Evolutionary conservation across 106 monocot genomes (phyloP), one percentile per base, ranked within the genome.

Genomic region (Agapanthus africanus): DNA sequence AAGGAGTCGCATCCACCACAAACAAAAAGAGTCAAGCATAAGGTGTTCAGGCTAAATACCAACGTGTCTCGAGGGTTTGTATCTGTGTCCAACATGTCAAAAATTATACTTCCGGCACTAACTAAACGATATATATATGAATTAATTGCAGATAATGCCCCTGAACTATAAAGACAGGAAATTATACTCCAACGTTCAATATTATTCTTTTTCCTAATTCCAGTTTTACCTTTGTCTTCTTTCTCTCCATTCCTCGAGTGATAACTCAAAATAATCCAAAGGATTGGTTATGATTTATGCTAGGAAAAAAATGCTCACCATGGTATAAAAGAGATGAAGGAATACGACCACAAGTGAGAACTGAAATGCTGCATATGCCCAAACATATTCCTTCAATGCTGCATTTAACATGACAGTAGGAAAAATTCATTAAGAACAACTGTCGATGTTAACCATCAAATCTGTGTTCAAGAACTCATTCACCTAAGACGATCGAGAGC

Each of bases 311-410:
- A 4, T 26, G 46, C 81, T 77, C 50, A 81, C 81, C 68, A 73
- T 51, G 37, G 72, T 38, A 73, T 82, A 82, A 50, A 82, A 82
- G 21, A 82, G 36, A 74, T 78, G 74, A 23, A 78, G 66, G 65
- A 78, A 82, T 66, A 71, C 51, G 21, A 75, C 71, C 23, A 82
- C 70, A 35, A 82, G 74, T 19, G 79, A 67, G 51, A 79, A 83
- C 38, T 83, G 74, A 39, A 79, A 71, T 50, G 83, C 83, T 63
- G 79, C 74, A 63, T 79, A 83, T 37, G 68, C 71, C 79, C 83
- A 83, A 56, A 77, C 71, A 71, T 83, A 83, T 39, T 78, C 79
- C 26, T 36, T 83, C 62, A 50, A 54, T 72, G 79, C 83, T 82
- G 78, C 46, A 82, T 30, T 28, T 49, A 59, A 50, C n/a, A n/a